These are phyloP conservation scores for Chlamydomonas reinhardtii DNA, from an alignment of 163 green algal species.

Conservation along the genomic window DNA sequence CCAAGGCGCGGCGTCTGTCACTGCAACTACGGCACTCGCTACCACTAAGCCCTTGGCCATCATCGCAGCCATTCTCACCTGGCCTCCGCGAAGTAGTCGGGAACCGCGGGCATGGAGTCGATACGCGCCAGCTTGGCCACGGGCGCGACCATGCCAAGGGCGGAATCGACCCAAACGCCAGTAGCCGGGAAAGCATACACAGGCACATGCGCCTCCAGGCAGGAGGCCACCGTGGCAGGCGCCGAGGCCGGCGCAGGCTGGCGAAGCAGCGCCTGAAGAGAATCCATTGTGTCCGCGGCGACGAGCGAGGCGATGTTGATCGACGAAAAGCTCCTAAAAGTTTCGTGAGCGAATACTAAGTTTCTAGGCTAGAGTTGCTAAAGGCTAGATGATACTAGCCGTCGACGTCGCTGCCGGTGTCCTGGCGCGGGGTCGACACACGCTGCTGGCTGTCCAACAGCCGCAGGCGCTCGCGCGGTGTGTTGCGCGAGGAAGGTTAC, in stretches of 20 bases:
- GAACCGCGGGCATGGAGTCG: conserved; percentile 13
- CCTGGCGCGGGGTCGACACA: not conserved
- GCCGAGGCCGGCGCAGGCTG: not conserved
- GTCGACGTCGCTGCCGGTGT: not conserved
- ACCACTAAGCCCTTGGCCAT: too few relatives aligned
- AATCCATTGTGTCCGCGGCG: not conserved
- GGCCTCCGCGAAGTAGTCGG: not conserved
- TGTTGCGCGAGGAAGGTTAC: not conserved
- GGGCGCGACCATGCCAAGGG: not conserved
- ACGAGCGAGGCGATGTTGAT: too few relatives aligned
- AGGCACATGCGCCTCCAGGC: not conserved
- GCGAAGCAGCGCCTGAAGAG: not conserved
- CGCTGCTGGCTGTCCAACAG: conserved; percentile 8
- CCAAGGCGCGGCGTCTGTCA: too few relatives aligned
- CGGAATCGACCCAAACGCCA: not conserved
- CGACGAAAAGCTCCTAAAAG: too few relatives aligned
- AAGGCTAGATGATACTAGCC: not conserved
- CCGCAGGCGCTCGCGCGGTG: conserved; percentile 17
- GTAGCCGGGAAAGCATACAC: conserved; percentile 2
- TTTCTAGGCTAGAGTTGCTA: not conserved
- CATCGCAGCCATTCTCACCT: not conserved
- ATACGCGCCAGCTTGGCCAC: conserved; percentile 8
- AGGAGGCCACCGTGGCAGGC: not conserved
- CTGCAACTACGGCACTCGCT: too few relatives aligned
- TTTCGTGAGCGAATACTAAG: not conserved